Evolutionary conservation across 805 yeast genomes (phyloP).

Genomic region (Sungouiozyma intestinalis): DNA sequence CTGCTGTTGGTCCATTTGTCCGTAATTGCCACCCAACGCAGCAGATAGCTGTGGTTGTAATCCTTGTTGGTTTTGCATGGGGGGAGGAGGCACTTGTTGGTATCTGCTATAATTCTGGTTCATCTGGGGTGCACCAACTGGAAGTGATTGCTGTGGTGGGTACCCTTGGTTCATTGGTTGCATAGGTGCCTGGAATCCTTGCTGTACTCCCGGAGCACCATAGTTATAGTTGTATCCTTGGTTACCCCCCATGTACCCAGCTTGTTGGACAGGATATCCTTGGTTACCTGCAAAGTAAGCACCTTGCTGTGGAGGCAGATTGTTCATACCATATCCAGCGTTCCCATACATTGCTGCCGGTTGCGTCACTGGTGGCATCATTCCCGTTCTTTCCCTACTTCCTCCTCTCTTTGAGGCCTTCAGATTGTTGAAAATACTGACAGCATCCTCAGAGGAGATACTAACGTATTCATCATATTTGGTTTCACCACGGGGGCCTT

Average conservation of each 20-base stretch:
- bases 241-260: conserved; percentile 6
- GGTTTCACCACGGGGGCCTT: conserved; percentile 57
- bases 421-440: conserved; percentile 30
- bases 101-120: conserved; percentile 2
- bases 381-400: conserved; percentile 1
- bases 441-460: conserved; percentile 56
- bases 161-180: conserved; percentile 18
- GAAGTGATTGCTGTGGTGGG: conserved; percentile 12
- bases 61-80: conserved; percentile 14
- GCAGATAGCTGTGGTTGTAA: conserved; percentile 22
- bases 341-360: neutral
- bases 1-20: conserved; percentile 25
- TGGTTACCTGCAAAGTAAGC: conserved; percentile 9
- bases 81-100: conserved; percentile 18
- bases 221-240: conserved; percentile 3
- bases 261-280: conserved; percentile 6
- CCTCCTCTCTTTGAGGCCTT: conserved; percentile 14
- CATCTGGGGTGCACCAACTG: conserved; percentile 1
- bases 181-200: conserved; percentile 9
- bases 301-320: conserved; percentile 13
- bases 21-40: conserved; percentile 15
- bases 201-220: conserved; percentile 9
- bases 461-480: conserved; percentile 75
- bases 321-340: conserved; percentile 8
- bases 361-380: conserved; percentile 4